These are phyloP conservation scores for Dacryopinax primogenitus DNA, from an alignment of 768 basidiomycete genomes.

Conservation along the genomic window DNA sequence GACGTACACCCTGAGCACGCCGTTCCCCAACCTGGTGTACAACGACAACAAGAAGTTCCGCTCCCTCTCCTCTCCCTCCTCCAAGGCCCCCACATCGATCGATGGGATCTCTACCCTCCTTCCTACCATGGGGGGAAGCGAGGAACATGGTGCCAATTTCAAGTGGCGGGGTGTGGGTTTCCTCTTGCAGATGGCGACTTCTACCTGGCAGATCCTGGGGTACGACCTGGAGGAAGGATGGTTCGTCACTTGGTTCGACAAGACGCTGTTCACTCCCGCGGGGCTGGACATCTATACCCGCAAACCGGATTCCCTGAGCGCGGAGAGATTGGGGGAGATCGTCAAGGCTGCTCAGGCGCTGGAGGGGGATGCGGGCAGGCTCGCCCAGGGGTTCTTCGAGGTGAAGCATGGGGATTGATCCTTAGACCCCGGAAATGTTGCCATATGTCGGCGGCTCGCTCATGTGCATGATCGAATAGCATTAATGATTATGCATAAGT, in stretches of 20 bases:
- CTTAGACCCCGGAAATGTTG: not conserved
- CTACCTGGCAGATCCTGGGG: slow-evolving; percentile 29
- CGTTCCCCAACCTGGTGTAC: slow-evolving; percentile 19
- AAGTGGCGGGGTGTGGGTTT: slow-evolving; percentile 26
- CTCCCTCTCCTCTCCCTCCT: slow-evolving; percentile 17
- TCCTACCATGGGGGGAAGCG: slow-evolving; percentile 1
- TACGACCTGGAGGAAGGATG: slow-evolving; percentile 14
- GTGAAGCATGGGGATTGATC: not conserved
- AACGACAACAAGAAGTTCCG: slow-evolving; percentile 25
- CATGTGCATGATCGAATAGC: not conserved
- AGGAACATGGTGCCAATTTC: slow-evolving; percentile 13
- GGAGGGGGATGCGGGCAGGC: slow-evolving; percentile 9
- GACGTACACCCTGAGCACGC: slow-evolving; percentile 22
- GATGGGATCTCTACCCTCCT: slow-evolving; percentile 24
- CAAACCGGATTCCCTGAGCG: not conserved
- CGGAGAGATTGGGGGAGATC: not conserved
- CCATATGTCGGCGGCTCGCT: not conserved
- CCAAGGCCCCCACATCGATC: slow-evolving; percentile 22
- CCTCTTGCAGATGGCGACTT: slow-evolving; percentile 23
- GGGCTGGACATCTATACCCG: slow-evolving; percentile 27
- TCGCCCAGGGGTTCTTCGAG: slow-evolving; percentile 8
- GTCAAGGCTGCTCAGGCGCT: not conserved
- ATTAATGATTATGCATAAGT: not conserved
- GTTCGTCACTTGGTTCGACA: slow-evolving; percentile 25
- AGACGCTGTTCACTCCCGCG: slow-evolving; percentile 29